phyloP scores from a whole-genome alignment of 2,329 filamentous ascomycete species.

The Fusarium sp. region DNA sequence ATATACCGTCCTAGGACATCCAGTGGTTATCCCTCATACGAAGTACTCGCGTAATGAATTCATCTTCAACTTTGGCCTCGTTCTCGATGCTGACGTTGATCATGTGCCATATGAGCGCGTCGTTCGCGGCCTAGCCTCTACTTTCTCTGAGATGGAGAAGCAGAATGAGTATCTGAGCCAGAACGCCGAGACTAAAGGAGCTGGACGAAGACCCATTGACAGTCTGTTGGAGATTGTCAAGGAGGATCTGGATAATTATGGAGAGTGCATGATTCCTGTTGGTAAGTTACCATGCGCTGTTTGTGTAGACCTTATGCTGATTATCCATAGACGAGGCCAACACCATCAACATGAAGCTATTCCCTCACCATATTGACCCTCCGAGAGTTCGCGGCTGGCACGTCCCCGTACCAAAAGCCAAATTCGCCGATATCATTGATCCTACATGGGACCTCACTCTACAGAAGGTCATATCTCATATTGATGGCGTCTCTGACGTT shows the following conservation, averaged over 20 bases:
- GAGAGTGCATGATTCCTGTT: constrained; percentile 98
- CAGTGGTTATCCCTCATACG: constrained; percentile 84
- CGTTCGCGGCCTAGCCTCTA: constrained; percentile 83
- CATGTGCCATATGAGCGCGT: constrained; percentile 85
- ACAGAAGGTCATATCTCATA: constrained; percentile 81
- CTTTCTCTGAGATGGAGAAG: constrained; percentile 91
- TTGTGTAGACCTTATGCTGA: constrained; percentile 3
- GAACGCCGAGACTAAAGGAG: constrained; percentile 61
- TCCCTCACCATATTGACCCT: constrained; percentile 82
- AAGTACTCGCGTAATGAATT: constrained; percentile 94
- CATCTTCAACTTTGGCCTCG: constrained; percentile 97
- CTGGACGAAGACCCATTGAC: constrained; percentile 76
- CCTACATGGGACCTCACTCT: constrained; percentile 81
- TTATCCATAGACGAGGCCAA: constrained; percentile 80
- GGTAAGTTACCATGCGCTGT: constrained; percentile 62
- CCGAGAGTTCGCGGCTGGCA: constrained; percentile 87
- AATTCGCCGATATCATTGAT: constrained; percentile 71
- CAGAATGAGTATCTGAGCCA: constrained; percentile 85
- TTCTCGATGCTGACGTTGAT: constrained; percentile 74
- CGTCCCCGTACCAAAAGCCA: constrained; percentile 82
- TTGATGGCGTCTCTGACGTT: constrained; percentile 92
- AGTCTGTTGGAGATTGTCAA: constrained; percentile 83
- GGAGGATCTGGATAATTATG: constrained; percentile 95
- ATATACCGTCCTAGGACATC: constrained; percentile 86
- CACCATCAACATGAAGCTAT: constrained; percentile 95